These are phyloP conservation scores for Pseudonitzschia delicatissima DNA, from an alignment of 108 stramenopile species.

Conservation along the genomic window DNA sequence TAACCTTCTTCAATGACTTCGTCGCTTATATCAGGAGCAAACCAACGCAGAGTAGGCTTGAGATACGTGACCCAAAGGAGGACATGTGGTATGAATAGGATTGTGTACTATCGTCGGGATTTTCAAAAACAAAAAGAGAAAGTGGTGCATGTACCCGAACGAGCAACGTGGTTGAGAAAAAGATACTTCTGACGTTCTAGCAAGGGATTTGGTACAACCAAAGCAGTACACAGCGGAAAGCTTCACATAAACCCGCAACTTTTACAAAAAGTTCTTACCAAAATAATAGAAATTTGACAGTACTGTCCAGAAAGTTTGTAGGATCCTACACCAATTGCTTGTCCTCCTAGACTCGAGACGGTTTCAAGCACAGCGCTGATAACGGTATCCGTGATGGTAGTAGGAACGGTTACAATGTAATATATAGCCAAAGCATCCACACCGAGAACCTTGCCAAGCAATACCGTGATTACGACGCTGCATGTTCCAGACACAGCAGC, in stretches of 20 bases:
- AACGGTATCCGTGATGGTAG: neutral
- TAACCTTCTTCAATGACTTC: conserved; percentile 9
- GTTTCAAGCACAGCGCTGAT: neutral
- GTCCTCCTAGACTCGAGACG: neutral
- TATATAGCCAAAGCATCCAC: conserved; percentile 1
- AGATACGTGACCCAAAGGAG: neutral
- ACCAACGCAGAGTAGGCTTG: conserved; percentile 1
- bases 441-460: neutral
- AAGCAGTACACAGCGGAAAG: neutral
- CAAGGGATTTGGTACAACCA: neutral
- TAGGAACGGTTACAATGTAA: neutral
- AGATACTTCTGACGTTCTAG: too few relatives aligned
- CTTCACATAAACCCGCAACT: too few relatives aligned
- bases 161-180: too few relatives aligned
- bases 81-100: conserved; percentile 6
- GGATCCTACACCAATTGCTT: conserved; percentile 5
- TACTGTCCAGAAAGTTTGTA: conserved; percentile 16
- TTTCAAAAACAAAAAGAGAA: neutral
- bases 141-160: too few relatives aligned
- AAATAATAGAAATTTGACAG: conserved; percentile 3
- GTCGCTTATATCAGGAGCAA: conserved; percentile 3
- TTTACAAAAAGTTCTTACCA: conserved; percentile 3
- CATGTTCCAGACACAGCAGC: neutral
- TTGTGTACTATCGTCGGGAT: neutral
- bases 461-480: neutral